Evolutionary conservation across 1,139 yeast genomes (phyloP), one percentile per base, ranked within the genome.

Genomic region (Sugiyamaella grinbergsii): DNA sequence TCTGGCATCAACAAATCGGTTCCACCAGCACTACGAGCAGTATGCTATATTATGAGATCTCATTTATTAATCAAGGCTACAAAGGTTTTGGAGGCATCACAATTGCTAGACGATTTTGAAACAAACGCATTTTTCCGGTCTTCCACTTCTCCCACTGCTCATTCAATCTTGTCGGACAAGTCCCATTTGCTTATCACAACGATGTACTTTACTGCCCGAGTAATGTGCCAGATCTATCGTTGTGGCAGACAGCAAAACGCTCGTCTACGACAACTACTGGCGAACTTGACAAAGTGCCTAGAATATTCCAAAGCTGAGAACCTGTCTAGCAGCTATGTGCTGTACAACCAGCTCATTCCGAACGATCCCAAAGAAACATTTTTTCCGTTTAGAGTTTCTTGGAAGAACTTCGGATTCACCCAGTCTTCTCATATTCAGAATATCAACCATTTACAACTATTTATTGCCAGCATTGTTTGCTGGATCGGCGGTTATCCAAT

Each of bases 401-500:
- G 47, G 47, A 19, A 10, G 6, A 43, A 43, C 18, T 34, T 43
- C 8, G 47, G 47, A 4, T 41, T 41, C 37, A 24, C 26, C 15
- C 24, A 28, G 7, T 11, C n/a, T 11, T 24, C 37, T 5, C 5
- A 29, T 10, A n/a, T 18, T 19, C 37, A 41, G 18, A 41, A 41
- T 16, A 31, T 41, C 8, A n/a, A 41, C 6, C 10, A 19, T 11
- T 13, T 41, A 5, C 19, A 31, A 11, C 5, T 19, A 13, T 41
- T 29, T 19, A 20, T 41, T 29, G 37, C 11, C 20, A 20, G 37
- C 16, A 41, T 41, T 5, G 36, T 7, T 3, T 18, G 15, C 11
- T 41, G 44, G 44, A 15, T 41, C 3, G 44, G 44, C 2, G 44
- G 44, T 11, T 41, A 29, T 41, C 44, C 44, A 24, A 5, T 11